A percentile compares a stretch with the other conserved stretches of the same genome.
Evolutionary conservation across 2,329 filamentous ascomycete species (phyloP).

Genomic region (Cercospora sp.): DNA sequence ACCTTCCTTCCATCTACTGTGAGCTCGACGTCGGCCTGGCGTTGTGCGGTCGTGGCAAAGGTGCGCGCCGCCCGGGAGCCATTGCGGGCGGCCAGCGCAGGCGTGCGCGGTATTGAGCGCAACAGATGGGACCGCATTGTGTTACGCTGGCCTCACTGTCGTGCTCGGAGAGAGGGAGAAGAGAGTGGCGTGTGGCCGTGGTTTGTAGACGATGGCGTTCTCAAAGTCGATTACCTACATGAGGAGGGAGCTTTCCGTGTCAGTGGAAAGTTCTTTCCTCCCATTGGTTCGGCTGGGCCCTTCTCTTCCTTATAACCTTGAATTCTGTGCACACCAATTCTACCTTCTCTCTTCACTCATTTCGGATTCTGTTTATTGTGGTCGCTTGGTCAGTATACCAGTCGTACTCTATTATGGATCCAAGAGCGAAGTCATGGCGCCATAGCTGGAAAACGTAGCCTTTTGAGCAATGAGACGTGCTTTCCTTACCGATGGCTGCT

Average conservation of each 20-base stretch:
- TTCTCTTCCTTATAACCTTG: conserved; percentile 4
- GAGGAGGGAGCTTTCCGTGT: conserved; percentile 6
- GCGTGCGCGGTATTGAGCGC: conserved; percentile 61
- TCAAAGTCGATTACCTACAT: conserved; percentile 8
- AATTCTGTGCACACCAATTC: conserved; percentile 20
- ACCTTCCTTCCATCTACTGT: conserved; percentile 97
- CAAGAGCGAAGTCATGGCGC: conserved; percentile 59
- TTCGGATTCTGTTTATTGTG: conserved; percentile 66
- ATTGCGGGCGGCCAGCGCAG: conserved; percentile 41
- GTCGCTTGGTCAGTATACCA: conserved; percentile 51
- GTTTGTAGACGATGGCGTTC: conserved; percentile 7
- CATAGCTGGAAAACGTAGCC: conserved; percentile 60
- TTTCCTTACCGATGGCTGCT: conserved; percentile 68
- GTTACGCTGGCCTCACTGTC: conserved; percentile 35
- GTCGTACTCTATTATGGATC: conserved; percentile 63
- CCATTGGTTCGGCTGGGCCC: conserved; percentile 12
- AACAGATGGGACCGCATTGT: conserved; percentile 66
- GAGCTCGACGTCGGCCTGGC: conserved; percentile 91
- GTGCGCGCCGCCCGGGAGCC: conserved; percentile 65
- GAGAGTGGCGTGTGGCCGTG: conserved; percentile 18
- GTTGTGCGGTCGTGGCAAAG: conserved; percentile 77
- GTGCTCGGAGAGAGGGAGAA: conserved; percentile 14
- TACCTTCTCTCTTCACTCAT: conserved; percentile 53
- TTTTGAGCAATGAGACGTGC: conserved; percentile 51
- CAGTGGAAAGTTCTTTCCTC: background rate